Evolutionary conservation across 1,139 yeast genomes (phyloP), one percentile per base, ranked within the genome.

Genomic region (Suhomyces atakaporum): DNA sequence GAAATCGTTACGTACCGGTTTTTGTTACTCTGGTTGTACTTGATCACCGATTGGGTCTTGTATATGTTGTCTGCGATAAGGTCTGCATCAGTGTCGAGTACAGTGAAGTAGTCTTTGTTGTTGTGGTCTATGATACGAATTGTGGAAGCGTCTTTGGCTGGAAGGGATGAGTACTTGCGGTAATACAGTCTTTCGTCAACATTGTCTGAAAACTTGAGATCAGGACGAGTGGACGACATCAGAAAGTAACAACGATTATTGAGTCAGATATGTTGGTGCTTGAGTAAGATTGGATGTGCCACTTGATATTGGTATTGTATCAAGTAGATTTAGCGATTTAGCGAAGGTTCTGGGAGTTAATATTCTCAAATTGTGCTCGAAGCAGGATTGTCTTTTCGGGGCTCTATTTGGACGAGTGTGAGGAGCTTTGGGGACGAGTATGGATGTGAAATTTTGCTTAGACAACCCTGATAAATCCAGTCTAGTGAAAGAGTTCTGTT

Each of bases 31-130:
- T 57, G 45, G 39, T 77, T 74, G 38, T 60, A 56, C 49, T 90
- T 90, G 38, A 92, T 59, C 5, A 88, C 95, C 13, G 94, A 79
- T 28, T 76, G 79, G 0, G 97, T 87, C 49, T 84, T 84, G 62
- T 87, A 92, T 21, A 92, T 80, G 38, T 74, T 69, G 44, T 89
- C 94, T 3, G 97, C 96, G 28, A 88, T 85, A 42, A 79, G 71
- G 32, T 75, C 73, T 3, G 97, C 96, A 57, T 90, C 96, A n/a
- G 68, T 69, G 26, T 83, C 87, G 23, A 88, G 70, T 1, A 79
- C 83, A 1, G 86, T 79, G 58, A 81, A 89, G 56, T 84, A 86
- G 44, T 86, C 95, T 36, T 81, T 82, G 42, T 80, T 78, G 50
- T 66, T 66, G 53, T 71, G 75, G 45, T 88, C 95, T 32, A 85